phyloP scores from a whole-genome alignment of 352 stramenopile genomes.

The Globisporangium megalacanthum region DNA sequence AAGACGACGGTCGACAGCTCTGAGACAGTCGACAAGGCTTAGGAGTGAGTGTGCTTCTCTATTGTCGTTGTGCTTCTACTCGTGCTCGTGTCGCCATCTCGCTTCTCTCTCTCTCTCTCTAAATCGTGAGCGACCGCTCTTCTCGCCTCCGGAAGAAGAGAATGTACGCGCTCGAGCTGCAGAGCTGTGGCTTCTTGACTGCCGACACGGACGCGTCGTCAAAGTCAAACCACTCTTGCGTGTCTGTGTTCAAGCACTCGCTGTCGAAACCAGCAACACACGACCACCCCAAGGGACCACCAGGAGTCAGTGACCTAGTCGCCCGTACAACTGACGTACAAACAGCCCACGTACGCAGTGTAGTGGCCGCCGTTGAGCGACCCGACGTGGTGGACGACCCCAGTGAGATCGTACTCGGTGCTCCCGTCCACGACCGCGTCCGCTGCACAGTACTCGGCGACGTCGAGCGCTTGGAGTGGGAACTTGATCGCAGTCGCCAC shows the following conservation, averaged over 20 bases:
- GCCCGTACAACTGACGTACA: not conserved
- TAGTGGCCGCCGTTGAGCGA: constrained; percentile 79
- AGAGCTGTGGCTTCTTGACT: constrained; percentile 58
- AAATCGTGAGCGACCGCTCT: constrained; percentile 62
- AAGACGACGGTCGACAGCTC: too few relatives aligned
- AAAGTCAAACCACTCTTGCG: constrained; percentile 76
- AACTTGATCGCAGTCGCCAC: constrained; percentile 63
- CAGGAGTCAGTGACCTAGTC: not conserved
- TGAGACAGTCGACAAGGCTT: too few relatives aligned
- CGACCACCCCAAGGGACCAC: not conserved
- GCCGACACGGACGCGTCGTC: constrained; percentile 65
- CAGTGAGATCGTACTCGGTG: constrained; percentile 72
- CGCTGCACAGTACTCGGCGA: constrained; percentile 59
- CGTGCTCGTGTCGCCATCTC: not conserved
- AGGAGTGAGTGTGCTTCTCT: constrained; percentile 1
- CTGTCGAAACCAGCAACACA: constrained; percentile 16
- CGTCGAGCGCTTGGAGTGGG: constrained; percentile 49
- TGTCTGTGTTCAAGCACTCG: constrained; percentile 65
- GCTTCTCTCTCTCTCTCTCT: constrained; percentile 4
- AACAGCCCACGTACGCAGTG: constrained; percentile 47
- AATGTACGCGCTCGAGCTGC: constrained; percentile 71
- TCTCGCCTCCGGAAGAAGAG: constrained; percentile 65
- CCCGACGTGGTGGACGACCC: constrained; percentile 76
- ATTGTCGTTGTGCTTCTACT: constrained; percentile 20
- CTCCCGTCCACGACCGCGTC: constrained; percentile 65